These are phyloP conservation scores for Tuber aestivum DNA, from an alignment of 495 filamentous ascomycete genomes.

Conservation along the genomic window DNA sequence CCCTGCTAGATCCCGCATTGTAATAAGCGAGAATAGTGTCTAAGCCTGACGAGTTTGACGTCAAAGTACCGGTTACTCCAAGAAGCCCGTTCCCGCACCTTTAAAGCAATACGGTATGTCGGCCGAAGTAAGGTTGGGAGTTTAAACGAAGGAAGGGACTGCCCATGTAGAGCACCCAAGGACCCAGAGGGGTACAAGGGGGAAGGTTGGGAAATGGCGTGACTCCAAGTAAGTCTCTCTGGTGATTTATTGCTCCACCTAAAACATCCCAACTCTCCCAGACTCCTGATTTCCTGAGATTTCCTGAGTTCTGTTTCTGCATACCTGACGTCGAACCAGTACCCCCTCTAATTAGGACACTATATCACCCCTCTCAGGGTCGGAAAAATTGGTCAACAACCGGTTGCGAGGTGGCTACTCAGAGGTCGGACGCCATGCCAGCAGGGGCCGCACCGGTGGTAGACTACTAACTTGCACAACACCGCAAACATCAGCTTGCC, in stretches of 20 bases:
- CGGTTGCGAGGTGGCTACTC: background rate
- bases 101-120: conserved; percentile 31
- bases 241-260: conserved; percentile 34
- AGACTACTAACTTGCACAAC: background rate
- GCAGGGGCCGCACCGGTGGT: background rate
- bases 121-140: background rate
- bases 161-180: conserved; percentile 8
- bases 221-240: conserved; percentile 37
- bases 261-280: conserved; percentile 26
- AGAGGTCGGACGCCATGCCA: background rate
- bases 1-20: conserved; percentile 36
- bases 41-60: conserved; percentile 22
- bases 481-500: background rate
- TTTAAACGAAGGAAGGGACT: background rate
- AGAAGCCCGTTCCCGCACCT: conserved; percentile 32
- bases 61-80: conserved; percentile 14
- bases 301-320: conserved; percentile 14
- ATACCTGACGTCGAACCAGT: background rate
- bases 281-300: conserved; percentile 29
- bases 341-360: background rate
- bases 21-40: conserved; percentile 37
- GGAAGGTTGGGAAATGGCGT: conserved; percentile 29
- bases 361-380: background rate
- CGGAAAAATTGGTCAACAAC: background rate
- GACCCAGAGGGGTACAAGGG: conserved; percentile 31